phyloP scores from a whole-genome alignment of 2,329 filamentous ascomycete genomes.

The Ophioceras dolichostomum region DNA sequence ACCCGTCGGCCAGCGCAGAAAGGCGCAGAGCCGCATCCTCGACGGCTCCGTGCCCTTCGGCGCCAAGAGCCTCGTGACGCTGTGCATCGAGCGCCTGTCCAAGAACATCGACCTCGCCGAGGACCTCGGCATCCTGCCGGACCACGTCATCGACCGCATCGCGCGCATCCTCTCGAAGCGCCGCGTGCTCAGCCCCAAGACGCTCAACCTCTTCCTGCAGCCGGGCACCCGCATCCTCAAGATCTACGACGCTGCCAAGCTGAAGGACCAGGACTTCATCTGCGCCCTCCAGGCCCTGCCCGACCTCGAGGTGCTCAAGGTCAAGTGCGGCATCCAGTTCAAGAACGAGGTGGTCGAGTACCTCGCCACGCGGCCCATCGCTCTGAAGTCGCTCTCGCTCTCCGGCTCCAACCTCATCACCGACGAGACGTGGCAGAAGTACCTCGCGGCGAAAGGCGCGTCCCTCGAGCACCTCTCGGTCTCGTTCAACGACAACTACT shows the following conservation, averaged over 20 bases:
- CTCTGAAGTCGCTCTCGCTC: constrained; percentile 63
- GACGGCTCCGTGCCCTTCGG: constrained; percentile 59
- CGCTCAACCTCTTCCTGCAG: constrained; percentile 44
- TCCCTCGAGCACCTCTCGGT: constrained; percentile 60
- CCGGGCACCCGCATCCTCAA: constrained; percentile 35
- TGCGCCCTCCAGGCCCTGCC: constrained; percentile 69
- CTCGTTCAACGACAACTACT: constrained; percentile 72
- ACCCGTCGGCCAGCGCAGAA: constrained; percentile 50
- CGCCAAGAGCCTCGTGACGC: constrained; percentile 53
- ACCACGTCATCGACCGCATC: constrained; percentile 43
- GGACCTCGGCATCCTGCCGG: constrained; percentile 47
- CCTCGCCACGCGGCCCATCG: constrained; percentile 57
- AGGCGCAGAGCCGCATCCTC: constrained; percentile 71
- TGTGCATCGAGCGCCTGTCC: constrained; percentile 50
- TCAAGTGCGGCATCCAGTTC: constrained; percentile 82
- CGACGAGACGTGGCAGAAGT: constrained; percentile 60
- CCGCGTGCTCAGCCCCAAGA: constrained; percentile 39
- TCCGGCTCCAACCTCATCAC: constrained; percentile 77
- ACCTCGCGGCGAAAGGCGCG: constrained; percentile 53
- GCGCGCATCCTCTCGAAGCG: constrained; percentile 48
- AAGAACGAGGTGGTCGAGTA: constrained; percentile 78
- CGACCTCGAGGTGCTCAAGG: constrained; percentile 55
- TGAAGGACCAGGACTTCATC: constrained; percentile 65
- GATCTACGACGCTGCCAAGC: constrained; percentile 48
- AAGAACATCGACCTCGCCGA: constrained; percentile 51